Evolutionary conservation across 202 grass and related monocot genomes (phyloP), one percentile per base, ranked within the genome.

Genomic region (Elaeis oleifera): DNA sequence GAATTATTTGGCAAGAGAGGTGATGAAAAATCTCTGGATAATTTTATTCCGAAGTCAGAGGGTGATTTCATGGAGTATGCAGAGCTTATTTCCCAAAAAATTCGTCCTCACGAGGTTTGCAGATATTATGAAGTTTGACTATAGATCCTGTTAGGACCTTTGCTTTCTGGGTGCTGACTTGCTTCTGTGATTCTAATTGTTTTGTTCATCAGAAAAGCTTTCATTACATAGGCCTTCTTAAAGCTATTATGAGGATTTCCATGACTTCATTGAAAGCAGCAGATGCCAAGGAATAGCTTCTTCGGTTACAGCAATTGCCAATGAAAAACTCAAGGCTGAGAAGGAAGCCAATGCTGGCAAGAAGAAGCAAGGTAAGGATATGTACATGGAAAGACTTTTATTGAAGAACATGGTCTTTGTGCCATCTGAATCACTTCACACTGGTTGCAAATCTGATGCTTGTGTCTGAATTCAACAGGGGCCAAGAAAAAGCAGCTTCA

Each of bases 281-380:
- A 4, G 88, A 99, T 54, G 94, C 88, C 0, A 99, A 94, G 69
- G 94, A 99, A 76, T 99, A 73, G 79, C 94, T 32, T 89, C 94
- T 9, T 80, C 82, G 0, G 70, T 87, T 13, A 75, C 85, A 23
- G 94, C 88, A 25, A 94, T 89, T 82, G 84, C 94, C 50, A 99
- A 99, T 49, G 94, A 99, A 74, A 99, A 94, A 75, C 71, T 99
- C 31, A 99, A 89, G 70, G 78, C 86, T 1, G 94, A 99, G 64
- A 99, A 94, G 74, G 94, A 99, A 74, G 88, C 88, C 61, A 83
- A 84, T 54, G 94, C 80, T 26, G 94, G 94, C 56, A 99, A 89
- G 79, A 99, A 87, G 84, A 99, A 89, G 75, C 65, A 77, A 83
- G 94, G 94, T 94, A 23, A 68, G 25, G 3, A 21, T 39, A 5